A percentile compares a stretch with the other conserved stretches of the same genome.
Conservation (phyloP, 176 grass and related monocot genomes). For the Poa pratensis region DNA sequence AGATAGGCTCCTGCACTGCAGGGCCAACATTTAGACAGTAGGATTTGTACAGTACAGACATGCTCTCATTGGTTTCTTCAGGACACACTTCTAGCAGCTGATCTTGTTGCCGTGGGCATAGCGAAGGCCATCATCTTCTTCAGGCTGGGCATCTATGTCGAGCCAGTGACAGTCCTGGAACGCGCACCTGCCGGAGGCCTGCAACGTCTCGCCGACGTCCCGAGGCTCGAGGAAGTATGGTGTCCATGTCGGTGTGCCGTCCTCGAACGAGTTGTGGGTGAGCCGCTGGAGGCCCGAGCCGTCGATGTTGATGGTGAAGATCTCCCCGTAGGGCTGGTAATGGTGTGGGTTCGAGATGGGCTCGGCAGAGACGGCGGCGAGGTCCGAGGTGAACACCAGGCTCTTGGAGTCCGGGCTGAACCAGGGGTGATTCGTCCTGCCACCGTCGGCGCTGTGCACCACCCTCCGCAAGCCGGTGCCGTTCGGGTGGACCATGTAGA, state of each 20-base stretch:
- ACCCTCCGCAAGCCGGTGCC: slow-evolving; percentile 70
- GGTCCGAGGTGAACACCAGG: slow-evolving; percentile 85
- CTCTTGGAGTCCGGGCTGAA: slow-evolving; percentile 86
- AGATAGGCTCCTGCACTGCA: background rate
- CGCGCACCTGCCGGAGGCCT: slow-evolving; percentile 48
- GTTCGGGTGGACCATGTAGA: slow-evolving; percentile 86
- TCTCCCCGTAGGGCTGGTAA: slow-evolving; percentile 95
- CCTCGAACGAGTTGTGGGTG: slow-evolving; percentile 89
- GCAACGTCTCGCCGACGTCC: slow-evolving; percentile 67
- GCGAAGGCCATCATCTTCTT: background rate
- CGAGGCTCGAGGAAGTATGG: slow-evolving; percentile 48
- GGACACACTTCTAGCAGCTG: slow-evolving; percentile 8
- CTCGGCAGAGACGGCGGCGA: slow-evolving; percentile 78
- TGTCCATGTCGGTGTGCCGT: slow-evolving; percentile 89
- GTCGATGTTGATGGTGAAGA: slow-evolving; percentile 75
- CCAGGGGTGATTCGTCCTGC: slow-evolving; percentile 80
- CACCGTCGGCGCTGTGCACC: slow-evolving; percentile 73
- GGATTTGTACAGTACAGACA: background rate
- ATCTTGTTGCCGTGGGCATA: slow-evolving; percentile 29
- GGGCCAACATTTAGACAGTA: background rate
- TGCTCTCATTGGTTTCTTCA: background rate
- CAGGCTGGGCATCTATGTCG: slow-evolving; percentile 35
- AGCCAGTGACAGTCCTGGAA: slow-evolving; percentile 94
- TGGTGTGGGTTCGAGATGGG: slow-evolving; percentile 88
- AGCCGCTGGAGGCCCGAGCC: slow-evolving; percentile 63